phyloP scores from a whole-genome alignment of 495 filamentous ascomycete genomes.

The Lepidopterella palustris region DNA sequence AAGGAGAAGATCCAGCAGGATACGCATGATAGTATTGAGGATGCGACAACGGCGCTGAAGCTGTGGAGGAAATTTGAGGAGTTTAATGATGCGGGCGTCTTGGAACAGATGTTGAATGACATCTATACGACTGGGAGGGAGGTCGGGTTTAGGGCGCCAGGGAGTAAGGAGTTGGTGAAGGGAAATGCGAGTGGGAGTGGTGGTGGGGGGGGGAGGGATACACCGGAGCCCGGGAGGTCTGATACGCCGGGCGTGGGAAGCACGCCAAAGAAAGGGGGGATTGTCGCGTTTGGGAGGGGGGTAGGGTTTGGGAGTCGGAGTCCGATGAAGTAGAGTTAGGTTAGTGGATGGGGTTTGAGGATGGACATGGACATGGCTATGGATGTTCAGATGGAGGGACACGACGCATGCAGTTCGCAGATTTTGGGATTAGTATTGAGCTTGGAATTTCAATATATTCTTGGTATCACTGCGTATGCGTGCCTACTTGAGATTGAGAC shows the following conservation, averaged over 20 bases:
- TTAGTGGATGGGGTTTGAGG: too few relatives aligned
- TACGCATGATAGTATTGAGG: conserved; percentile 89
- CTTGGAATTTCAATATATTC: too few relatives aligned
- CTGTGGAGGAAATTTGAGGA: conserved; percentile 88
- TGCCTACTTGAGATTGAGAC: too few relatives aligned
- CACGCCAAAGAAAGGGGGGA: conserved; percentile 19
- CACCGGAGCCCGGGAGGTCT: conserved; percentile 18
- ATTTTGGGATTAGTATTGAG: too few relatives aligned
- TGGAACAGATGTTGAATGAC: conserved; percentile 70
- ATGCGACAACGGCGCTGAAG: conserved; percentile 80
- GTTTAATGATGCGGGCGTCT: conserved; percentile 75
- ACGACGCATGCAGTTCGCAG: too few relatives aligned
- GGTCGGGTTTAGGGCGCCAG: conserved; percentile 68
- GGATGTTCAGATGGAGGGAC: too few relatives aligned
- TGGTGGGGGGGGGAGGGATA: conserved; percentile 8
- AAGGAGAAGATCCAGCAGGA: conserved; percentile 86
- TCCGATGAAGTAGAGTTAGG: conserved; percentile 17
- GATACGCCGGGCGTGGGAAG: conserved; percentile 3
- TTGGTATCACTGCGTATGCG: too few relatives aligned
- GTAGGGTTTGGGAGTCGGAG: conserved; percentile 26
- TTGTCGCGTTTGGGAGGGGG: conserved; percentile 28
- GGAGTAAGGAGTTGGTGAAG: conserved; percentile 9
- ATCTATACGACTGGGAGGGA: conserved; percentile 68
- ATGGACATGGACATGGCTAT: too few relatives aligned
- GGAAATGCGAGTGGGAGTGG: background rate